Evolutionary conservation across 441 rosid genomes (phyloP).

Genomic region (Pelargonium cotyledonis): DNA sequence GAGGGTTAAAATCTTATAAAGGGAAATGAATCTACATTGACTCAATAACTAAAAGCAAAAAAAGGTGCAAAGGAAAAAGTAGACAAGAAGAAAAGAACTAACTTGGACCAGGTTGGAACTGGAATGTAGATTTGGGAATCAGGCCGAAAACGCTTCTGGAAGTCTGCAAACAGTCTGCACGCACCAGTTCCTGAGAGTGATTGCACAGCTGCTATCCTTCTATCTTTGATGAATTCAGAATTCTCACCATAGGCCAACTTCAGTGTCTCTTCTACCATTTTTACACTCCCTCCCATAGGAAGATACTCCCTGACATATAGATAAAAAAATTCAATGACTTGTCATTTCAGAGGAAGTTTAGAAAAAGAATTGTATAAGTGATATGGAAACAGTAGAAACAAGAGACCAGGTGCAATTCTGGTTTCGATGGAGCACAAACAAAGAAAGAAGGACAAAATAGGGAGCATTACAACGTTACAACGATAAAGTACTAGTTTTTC

Average conservation of each 20-base stretch:
- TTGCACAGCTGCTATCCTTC: constrained; percentile 83
- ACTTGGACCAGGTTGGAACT: constrained; percentile 95
- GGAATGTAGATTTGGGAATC: constrained; percentile 88
- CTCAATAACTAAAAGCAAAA: constrained; percentile 1
- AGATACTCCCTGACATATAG: constrained; percentile 73
- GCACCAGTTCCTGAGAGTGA: constrained; percentile 95
- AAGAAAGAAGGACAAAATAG: background rate
- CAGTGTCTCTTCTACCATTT: constrained; percentile 81
- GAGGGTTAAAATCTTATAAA: constrained; percentile 2
- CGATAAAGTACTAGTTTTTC: background rate
- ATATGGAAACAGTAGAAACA: background rate
- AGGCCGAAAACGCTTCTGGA: constrained; percentile 78
- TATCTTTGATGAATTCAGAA: constrained; percentile 69
- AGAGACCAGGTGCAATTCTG: background rate
- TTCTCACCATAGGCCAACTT: constrained; percentile 89
- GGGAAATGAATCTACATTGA: constrained; percentile 6
- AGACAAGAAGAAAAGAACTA: constrained; percentile 25
- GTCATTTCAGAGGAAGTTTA: background rate
- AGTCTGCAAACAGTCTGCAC: constrained; percentile 88
- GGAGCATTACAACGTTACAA: background rate
- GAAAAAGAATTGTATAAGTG: background rate
- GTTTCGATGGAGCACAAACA: background rate
- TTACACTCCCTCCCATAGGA: constrained; percentile 97
- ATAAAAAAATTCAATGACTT: constrained; percentile 5
- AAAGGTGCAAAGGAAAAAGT: background rate